Percentiles rank a stretch among this genome's conserved stretches.
Conservation (phyloP, 208 protist species). For the Balamuthia mandrillaris region DNA sequence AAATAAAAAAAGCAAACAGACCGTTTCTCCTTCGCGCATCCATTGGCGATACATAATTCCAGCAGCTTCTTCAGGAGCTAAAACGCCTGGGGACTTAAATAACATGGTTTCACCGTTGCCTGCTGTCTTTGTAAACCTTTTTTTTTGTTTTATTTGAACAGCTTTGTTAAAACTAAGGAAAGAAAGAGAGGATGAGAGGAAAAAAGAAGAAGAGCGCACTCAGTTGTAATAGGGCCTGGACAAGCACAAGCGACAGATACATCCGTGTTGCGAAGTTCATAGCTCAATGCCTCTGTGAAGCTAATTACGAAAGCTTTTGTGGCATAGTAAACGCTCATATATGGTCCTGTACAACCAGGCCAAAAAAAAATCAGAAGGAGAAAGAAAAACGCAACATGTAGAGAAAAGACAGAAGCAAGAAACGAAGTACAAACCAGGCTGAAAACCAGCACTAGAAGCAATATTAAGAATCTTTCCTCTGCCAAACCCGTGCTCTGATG, state of each 20-base stretch:
- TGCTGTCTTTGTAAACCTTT: background rate
- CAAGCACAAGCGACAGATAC: background rate
- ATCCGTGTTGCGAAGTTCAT: background rate
- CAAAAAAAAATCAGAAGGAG: background rate
- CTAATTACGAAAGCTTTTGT: conserved; percentile 5
- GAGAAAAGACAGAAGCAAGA: background rate
- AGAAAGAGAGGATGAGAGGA: background rate
- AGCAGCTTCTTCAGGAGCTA: background rate
- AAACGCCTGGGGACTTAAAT: background rate
- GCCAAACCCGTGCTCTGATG: background rate
- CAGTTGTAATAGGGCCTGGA: background rate
- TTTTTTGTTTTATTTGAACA: background rate
- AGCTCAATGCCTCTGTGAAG: background rate
- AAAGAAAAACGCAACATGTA: background rate
- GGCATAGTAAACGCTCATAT: conserved; percentile 10
- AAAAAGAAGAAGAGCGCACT: background rate
- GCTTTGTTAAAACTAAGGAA: background rate
- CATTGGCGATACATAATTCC: background rate
- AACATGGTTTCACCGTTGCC: background rate
- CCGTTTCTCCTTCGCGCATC: conserved; percentile 11
- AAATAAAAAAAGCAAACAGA: background rate
- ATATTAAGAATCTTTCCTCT: background rate
- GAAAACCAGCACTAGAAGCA: background rate
- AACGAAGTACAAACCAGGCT: background rate
- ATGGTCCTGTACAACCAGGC: background rate